These are phyloP conservation scores for Arthrobotrys entomopaga DNA, from an alignment of 2,329 filamentous ascomycete genomes.

Conservation along the genomic window DNA sequence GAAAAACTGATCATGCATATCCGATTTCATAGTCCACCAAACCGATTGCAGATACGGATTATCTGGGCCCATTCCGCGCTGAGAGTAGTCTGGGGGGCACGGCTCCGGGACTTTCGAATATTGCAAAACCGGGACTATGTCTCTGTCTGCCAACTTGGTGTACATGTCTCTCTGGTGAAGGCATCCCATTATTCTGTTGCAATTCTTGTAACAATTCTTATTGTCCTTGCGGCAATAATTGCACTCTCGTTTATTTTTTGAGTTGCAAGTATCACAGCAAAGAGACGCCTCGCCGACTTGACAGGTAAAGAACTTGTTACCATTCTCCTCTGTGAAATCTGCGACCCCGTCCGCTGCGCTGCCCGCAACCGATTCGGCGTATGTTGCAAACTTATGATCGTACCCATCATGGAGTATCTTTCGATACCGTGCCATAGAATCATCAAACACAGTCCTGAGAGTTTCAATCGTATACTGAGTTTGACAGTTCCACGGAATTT, in stretches of 20 bases:
- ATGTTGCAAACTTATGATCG: constrained; percentile 58
- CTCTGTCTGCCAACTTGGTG: no score
- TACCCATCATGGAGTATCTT: constrained; percentile 56
- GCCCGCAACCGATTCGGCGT: constrained; percentile 49
- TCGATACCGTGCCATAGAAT: no score
- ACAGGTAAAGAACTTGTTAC: constrained; percentile 56
- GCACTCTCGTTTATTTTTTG: no score
- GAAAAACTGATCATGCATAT: neutral
- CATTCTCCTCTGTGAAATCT: constrained; percentile 56
- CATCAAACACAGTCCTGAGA: neutral
- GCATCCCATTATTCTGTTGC: neutral
- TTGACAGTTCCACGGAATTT: neutral
- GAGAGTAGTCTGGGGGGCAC: constrained; percentile 54
- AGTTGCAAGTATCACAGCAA: constrained; percentile 22
- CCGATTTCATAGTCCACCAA: constrained; percentile 6
- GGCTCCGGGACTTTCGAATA: constrained; percentile 18
- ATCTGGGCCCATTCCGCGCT: constrained; percentile 28
- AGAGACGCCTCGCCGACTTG: constrained; percentile 25
- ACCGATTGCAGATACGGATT: neutral
- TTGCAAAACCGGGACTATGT: no score
- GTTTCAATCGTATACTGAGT: neutral
- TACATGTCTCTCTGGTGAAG: neutral
- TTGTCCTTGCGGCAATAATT: neutral
- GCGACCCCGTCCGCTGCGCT: constrained; percentile 28
- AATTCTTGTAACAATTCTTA: neutral